These are phyloP conservation scores for Claviceps africana DNA, from an alignment of 2,329 filamentous ascomycete genomes.

Conservation along the genomic window DNA sequence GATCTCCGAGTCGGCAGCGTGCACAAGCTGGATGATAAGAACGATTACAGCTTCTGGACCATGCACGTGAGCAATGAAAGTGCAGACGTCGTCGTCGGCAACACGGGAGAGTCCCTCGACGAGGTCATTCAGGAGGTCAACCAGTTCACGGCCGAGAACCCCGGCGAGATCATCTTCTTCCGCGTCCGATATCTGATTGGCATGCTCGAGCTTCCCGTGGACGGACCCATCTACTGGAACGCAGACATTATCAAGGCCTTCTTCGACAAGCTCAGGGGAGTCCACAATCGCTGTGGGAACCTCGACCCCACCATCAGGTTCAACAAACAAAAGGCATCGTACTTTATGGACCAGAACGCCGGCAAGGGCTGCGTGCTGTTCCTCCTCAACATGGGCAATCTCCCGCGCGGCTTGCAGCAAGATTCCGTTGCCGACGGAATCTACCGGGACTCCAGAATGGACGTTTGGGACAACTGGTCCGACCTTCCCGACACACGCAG, in stretches of 20 bases:
- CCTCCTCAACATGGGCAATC: conserved; percentile 13
- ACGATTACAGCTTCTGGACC: conserved; percentile 22
- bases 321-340: conserved; percentile 13
- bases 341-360: conserved; percentile 18
- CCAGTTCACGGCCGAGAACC: conserved; percentile 28
- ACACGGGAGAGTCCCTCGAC: conserved; percentile 28
- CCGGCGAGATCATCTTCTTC: conserved; percentile 31
- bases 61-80: conserved; percentile 26
- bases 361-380: conserved; percentile 21
- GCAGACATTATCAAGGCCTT: conserved; percentile 26
- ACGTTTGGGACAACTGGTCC: conserved; percentile 18
- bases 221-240: conserved; percentile 19
- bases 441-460: conserved; percentile 13
- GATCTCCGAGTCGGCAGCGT: conserved; percentile 29
- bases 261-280: conserved; percentile 24
- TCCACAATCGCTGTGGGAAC: conserved; percentile 27
- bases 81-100: conserved; percentile 25
- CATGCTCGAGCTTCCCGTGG: conserved; percentile 21
- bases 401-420: conserved; percentile 9
- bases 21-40: conserved; percentile 8
- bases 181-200: conserved; percentile 28
- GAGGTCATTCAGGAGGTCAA: conserved; percentile 31
- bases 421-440: conserved; percentile 17
- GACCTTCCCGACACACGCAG: conserved; percentile 13
- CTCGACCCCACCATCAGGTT: conserved; percentile 12